These are phyloP conservation scores for Penicillium sclerotigenum DNA, from an alignment of 2,329 filamentous ascomycete genomes.

Conservation along the genomic window DNA sequence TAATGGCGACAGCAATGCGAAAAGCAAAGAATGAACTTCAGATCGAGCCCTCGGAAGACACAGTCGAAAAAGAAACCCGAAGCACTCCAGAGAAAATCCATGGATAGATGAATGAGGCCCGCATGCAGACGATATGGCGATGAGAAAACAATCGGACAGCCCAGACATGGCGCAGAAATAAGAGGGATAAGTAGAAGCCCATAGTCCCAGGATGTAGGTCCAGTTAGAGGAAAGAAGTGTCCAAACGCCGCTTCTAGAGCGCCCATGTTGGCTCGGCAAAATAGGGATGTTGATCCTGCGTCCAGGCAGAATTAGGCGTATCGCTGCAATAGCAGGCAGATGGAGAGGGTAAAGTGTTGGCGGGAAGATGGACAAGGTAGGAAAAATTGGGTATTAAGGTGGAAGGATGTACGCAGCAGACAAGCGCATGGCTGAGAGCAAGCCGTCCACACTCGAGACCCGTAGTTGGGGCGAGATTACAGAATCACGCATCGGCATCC, in stretches of 20 bases:
- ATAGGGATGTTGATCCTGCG: conserved; percentile 12
- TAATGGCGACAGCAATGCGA: conserved; percentile 11
- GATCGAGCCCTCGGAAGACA: not conserved
- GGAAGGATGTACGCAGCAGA: not conserved
- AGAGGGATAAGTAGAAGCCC: not conserved
- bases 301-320: conserved; percentile 13
- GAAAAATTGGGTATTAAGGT: not conserved
- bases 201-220: not conserved
- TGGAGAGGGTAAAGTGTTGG: not conserved
- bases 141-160: not conserved
- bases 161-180: not conserved
- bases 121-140: not conserved
- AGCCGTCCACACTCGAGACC: not conserved
- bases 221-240: conserved; percentile 5
- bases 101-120: not conserved
- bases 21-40: not conserved
- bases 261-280: conserved; percentile 9
- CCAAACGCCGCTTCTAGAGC: conserved; percentile 20
- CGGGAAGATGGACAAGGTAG: not conserved
- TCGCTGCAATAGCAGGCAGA: conserved; percentile 7
- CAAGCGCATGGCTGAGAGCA: not conserved
- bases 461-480: conserved; percentile 29
- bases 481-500: conserved; percentile 65
- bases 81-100: not conserved
- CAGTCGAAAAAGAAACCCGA: not conserved